A percentile compares a stretch with the other conserved stretches of the same genome.
phyloP scores from a whole-genome alignment of 257 asterid genomes.

The Paulownia fortunei region DNA sequence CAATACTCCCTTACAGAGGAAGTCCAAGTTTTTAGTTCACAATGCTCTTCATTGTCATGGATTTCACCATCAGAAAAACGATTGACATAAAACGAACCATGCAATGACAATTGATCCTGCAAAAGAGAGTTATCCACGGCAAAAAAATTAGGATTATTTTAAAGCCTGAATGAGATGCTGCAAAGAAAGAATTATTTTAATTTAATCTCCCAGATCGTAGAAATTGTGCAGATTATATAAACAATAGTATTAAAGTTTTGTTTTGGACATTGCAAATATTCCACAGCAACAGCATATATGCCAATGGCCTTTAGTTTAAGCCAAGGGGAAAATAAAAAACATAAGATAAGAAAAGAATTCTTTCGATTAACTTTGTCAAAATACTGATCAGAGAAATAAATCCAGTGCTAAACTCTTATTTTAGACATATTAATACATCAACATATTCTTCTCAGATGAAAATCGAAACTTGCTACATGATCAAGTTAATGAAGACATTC shows the following conservation, averaged over 20 bases:
- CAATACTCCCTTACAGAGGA: conserved; percentile 58
- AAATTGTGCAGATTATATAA: conserved; percentile 1
- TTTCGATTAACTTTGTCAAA: not conserved
- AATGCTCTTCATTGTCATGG: conserved; percentile 39
- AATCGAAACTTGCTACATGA: not conserved
- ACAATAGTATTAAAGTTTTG: not conserved
- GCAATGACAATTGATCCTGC: conserved; percentile 68
- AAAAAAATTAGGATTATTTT: conserved; percentile 21
- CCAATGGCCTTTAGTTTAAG: conserved; percentile 4
- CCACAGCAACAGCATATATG: not conserved
- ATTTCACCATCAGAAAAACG: conserved; percentile 36
- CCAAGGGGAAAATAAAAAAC: not conserved
- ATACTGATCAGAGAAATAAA: conserved; percentile 24
- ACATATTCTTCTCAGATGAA: not conserved
- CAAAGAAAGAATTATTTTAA: conserved; percentile 5
- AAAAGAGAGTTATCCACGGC: conserved; percentile 32
- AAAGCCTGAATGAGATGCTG: conserved; percentile 22
- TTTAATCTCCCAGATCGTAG: conserved; percentile 17
- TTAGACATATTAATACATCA: not conserved
- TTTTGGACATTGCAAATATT: conserved; percentile 9
- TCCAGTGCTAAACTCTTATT: not conserved
- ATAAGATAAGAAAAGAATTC: not conserved
- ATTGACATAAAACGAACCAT: conserved; percentile 52
- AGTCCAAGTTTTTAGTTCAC: conserved; percentile 54
- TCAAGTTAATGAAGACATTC: not conserved